Conservation (phyloP, 495 filamentous ascomycete genomes). For the Penicillium parvum region DNA sequence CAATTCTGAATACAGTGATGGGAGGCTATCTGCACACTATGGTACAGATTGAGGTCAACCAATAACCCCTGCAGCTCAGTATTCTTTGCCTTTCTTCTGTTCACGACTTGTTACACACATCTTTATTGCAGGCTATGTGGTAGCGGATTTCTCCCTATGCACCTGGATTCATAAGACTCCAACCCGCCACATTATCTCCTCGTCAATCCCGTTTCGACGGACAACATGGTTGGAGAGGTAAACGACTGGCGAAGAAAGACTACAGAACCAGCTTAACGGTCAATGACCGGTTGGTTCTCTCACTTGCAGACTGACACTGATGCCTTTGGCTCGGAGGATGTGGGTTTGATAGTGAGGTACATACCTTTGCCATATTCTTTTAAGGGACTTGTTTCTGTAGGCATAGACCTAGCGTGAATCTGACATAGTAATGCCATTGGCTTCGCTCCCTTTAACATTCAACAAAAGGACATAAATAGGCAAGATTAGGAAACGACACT, state of each 20-base stretch:
- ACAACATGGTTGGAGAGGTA: slow-evolving; percentile 49
- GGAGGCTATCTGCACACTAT: too few relatives aligned
- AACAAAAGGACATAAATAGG: too few relatives aligned
- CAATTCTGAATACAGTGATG: too few relatives aligned
- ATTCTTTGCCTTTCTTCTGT: too few relatives aligned
- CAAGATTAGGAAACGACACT: too few relatives aligned
- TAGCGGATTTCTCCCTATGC: too few relatives aligned
- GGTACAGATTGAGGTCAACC: too few relatives aligned
- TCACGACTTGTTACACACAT: too few relatives aligned
- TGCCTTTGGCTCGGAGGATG: slow-evolving; percentile 32
- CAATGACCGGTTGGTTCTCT: slow-evolving; percentile 34
- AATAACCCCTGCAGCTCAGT: too few relatives aligned
- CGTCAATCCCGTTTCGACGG: slow-evolving; percentile 37
- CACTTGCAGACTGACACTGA: slow-evolving; percentile 51
- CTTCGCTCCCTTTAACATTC: too few relatives aligned
- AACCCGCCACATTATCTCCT: slow-evolving; percentile 47
- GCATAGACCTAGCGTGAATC: too few relatives aligned
- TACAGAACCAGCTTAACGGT: slow-evolving; percentile 22
- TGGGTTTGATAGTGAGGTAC: slow-evolving; percentile 53
- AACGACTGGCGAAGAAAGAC: slow-evolving; percentile 47
- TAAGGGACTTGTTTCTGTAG: not conserved
- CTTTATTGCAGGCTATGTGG: not conserved
- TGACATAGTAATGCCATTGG: too few relatives aligned
- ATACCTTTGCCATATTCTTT: slow-evolving; percentile 13
- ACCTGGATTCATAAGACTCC: not conserved